Base-by-base conservation (phyloP, 805 yeast genomes). In the Ogataea trehaloabstinens region DNA sequence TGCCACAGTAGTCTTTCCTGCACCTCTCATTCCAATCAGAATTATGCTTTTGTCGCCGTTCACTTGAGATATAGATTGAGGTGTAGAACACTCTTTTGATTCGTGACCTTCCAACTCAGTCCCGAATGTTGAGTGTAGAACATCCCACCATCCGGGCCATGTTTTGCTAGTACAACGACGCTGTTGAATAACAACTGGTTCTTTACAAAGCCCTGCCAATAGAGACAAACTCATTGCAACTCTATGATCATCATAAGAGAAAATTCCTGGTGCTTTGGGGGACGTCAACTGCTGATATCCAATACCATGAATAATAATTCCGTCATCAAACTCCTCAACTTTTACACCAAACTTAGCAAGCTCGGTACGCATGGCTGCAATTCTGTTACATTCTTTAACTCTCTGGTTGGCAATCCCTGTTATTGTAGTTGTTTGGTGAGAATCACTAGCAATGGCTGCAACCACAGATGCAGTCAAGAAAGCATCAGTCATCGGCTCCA, bases 121-220 rank as follows among this genome's bases (percentile, higher is more conserved):
- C 16, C 79, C 74, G 52, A 93, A 77, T 34, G 73, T 65, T 35
- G 84, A 74, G 58, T 81, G 89, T 46, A 93, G 69, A 24, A 81
- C 75, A 64, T 93, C 99, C 99, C 99, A 93, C 99, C 99, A 93
- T 27, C 97, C 98, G 16, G 99, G 99, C 99, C 99, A 93, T 0
- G 99, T 93, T 68, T 93, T 93, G 41, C 91, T 95, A 2, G 96
- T 95, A 59, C 97, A 88, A 19, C 84, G 77, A 64, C 97, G 80
- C 57, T 91, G 96, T 49, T 82, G 78, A 42, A 93, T 79, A 47
- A 80, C 68, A 1, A 85, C 91, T 1, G 85, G 80, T 3, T 68
- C 70, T 1, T 56, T 53, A 31, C 64, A 58, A 53, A 86, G 70
- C 24, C 95, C 88, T 4, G 96, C 91, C 37, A 93, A 67, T 42